These are phyloP conservation scores for Brassica nigra DNA, from an alignment of 345 rosid genomes.

Conservation along the genomic window DNA sequence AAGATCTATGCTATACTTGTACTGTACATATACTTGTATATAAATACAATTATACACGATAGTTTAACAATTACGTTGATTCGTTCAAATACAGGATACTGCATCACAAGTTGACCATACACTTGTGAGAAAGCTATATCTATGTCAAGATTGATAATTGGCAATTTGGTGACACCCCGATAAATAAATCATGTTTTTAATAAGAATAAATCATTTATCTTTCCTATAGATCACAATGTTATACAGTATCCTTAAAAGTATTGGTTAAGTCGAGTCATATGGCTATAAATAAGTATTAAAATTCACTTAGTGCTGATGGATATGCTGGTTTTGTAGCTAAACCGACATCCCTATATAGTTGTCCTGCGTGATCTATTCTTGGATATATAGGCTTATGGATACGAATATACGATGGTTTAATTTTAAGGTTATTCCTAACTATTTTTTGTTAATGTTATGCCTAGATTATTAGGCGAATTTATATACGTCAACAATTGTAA, in stretches of 20 bases:
- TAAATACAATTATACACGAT: neutral
- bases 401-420: constrained; percentile 27
- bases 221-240: neutral
- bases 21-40: neutral
- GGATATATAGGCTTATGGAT: constrained; percentile 40
- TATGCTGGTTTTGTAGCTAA: neutral
- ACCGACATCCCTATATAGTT: constrained; percentile 52
- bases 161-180: constrained; percentile 8
- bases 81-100: neutral
- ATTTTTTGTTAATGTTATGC: neutral
- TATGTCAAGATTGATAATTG: constrained; percentile 23
- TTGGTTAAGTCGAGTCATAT: constrained; percentile 2
- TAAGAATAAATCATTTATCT: neutral
- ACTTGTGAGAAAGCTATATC: constrained; percentile 12
- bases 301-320: neutral
- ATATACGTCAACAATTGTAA: neutral
- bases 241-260: neutral
- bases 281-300: neutral
- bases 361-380: constrained; percentile 55
- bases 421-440: constrained; percentile 25
- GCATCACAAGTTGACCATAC: neutral
- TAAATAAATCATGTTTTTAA: neutral
- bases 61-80: neutral
- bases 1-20: neutral
- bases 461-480: constrained; percentile 12